Conservation (phyloP, 2,329 filamentous ascomycete species). For the Colletotrichum sp. region DNA sequence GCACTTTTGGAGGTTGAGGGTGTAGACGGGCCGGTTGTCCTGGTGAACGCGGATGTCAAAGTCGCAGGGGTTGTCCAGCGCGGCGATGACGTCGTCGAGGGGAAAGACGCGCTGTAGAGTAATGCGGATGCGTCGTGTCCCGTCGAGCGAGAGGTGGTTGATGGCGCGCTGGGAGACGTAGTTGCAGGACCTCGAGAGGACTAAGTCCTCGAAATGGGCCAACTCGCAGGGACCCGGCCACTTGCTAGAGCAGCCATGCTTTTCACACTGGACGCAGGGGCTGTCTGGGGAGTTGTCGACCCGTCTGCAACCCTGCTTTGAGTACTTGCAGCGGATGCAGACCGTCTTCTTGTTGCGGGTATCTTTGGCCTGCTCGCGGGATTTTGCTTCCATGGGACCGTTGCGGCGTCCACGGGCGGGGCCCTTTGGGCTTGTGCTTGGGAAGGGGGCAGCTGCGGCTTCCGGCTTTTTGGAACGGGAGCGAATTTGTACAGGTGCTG, state of each 20-base stretch:
- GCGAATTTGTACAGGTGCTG: neutral
- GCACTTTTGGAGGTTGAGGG: conserved; percentile 43
- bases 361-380: conserved; percentile 12
- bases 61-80: conserved; percentile 39
- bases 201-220: conserved; percentile 47
- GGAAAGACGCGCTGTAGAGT: conserved; percentile 44
- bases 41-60: conserved; percentile 49
- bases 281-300: neutral
- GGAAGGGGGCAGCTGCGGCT: neutral
- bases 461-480: neutral
- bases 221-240: conserved; percentile 38
- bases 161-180: conserved; percentile 49
- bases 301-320: conserved; percentile 13
- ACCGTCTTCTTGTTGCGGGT: conserved; percentile 20
- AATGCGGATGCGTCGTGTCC: conserved; percentile 38
- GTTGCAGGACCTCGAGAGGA: conserved; percentile 48
- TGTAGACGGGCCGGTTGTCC: conserved; percentile 43
- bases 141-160: conserved; percentile 42
- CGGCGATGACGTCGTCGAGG: conserved; percentile 38
- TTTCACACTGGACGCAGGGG: conserved; percentile 15
- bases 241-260: neutral
- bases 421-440: neutral
- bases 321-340: conserved; percentile 22
- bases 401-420: conserved; percentile 10
- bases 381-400: conserved; percentile 10